Base-by-base conservation (phyloP, 805 yeast species). In the Myxozyma melibiosi region DNA sequence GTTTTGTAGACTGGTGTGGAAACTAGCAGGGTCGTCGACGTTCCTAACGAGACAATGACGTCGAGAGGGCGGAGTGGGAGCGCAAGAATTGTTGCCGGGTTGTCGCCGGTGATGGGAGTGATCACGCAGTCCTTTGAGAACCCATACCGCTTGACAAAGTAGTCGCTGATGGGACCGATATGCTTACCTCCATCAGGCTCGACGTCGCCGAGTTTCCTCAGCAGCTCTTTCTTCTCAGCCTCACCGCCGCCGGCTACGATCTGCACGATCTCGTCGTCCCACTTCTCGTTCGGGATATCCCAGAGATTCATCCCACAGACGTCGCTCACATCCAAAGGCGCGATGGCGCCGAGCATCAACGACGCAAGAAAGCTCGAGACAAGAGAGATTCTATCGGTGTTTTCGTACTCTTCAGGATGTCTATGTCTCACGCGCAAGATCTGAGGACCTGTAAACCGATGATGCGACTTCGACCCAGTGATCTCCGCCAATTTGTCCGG, bases 231-330 rank as follows among this genome's bases (percentile, higher is more conserved):
- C 49, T 55, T 55, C 27, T 45, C 53, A 25, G 68, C 70, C 11
- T 63, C 63, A 34, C 66, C 71, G 16, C 74, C 66, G 3, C 73
- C 65, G 11, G 74, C 71, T 24, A 74, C 66, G 24, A 73, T 71
- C 0, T 82, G 73, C 22, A 88, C 67, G 38, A 90, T 76, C 13
- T 78, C 77, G 9, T 80, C 80, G 67, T 83, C 77, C 76, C 82
- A 90, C 18, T 76, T 69, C 31, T 78, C 75, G 9, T 80, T 74
- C n/a, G 74, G 62, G 39, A 90, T 80, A 70, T 88, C 91, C 75
- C 88, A 90, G 45, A 90, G 67, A 66, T 91, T 91, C 94, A 90
- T 90, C 9, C 97, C 97, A 73, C 97, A 89, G 1, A 88, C 96
- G 72, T 91, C 97, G 13, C 89, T 83, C 65, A 85, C 85, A 65